Percentiles rank a stretch among this genome's conserved stretches.
phyloP scores from a whole-genome alignment of 371 early-diverging fungal genomes.

The Rhizomucor miehei region DNA sequence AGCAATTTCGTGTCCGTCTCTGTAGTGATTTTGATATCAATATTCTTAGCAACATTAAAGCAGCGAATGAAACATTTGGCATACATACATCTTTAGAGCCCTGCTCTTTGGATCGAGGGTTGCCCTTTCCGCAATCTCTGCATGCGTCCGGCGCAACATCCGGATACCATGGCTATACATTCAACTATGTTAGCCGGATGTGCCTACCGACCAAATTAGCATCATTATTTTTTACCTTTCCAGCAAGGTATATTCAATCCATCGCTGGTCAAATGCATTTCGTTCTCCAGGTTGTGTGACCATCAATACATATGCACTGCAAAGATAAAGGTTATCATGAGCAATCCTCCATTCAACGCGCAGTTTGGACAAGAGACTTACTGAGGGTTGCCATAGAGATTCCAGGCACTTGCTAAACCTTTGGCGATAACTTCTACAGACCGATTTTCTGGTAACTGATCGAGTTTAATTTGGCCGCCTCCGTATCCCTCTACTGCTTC shows the following conservation, averaged over 20 bases:
- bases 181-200: not conserved
- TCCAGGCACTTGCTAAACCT: conserved; percentile 82
- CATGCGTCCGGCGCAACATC: conserved; percentile 64
- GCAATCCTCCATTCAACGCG: not conserved
- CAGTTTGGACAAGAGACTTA: conserved; percentile 26
- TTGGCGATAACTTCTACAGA: conserved; percentile 70
- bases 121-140: conserved; percentile 60
- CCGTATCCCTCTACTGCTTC: conserved; percentile 53
- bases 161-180: conserved; percentile 60
- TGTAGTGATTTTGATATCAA: conserved; percentile 13
- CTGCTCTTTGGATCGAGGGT: conserved; percentile 53
- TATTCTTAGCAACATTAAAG: not conserved
- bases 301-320: conserved; percentile 83
- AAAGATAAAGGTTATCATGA: not conserved
- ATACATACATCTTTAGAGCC: conserved; percentile 57
- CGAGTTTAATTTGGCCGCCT: conserved; percentile 33
- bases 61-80: not conserved
- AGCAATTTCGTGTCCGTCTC: conserved; percentile 76
- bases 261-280: conserved; percentile 93
- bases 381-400: conserved; percentile 71
- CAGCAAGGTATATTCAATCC: conserved; percentile 83
- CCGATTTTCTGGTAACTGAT: conserved; percentile 72
- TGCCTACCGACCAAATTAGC: no score
- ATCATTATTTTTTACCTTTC: conserved; percentile 49
- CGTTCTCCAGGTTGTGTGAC: conserved; percentile 92